Evolutionary conservation across 2,329 filamentous ascomycete genomes (phyloP), one percentile per base, ranked within the genome.

Genomic region (Colletotrichum tamarilloi): DNA sequence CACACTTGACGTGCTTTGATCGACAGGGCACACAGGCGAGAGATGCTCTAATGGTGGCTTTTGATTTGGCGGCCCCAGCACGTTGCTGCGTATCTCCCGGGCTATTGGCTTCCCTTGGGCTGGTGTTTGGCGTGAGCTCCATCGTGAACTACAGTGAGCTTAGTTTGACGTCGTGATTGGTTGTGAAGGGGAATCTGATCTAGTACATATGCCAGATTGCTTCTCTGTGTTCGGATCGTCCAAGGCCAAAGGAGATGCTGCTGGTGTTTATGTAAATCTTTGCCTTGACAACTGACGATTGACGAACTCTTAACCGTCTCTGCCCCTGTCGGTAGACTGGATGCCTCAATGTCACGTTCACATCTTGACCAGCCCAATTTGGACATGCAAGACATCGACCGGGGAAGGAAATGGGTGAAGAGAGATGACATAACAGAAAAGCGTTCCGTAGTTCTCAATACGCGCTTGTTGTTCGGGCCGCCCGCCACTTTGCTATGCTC

Each of bases 21-120:
- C 82, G 84, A 69, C 86, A 89, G 76, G 90, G 88, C 80, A 86
- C 79, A 59, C 83, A 84, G 62, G 83, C 83, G 42, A 84, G 76
- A 12, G 83, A 84, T 28, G 83, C 82, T 65, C 83, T 82, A 66
- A 88, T 85, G 46, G 77, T 79, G 16, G 79, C 77, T 64, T 81
- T 81, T 35, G 80, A 79, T 28, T 77, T 74, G 3, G 62, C 67
- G 7, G 72, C 72, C 2, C 72, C 72, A 22, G 72, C 72, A 55
- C 72, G 72, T 49, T 60, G 57, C 32, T 62, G 62, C 24, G 57
- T 46, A 46, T 74, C 72, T 11, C 62, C 35, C 7, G 24, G 38
- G 28, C 68, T 62, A 52, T 35, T 70, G 30, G 46, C 28, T 52
- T 68, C 68, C 24, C 71, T 62, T 1, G 71, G 60, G 22, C 71